A percentile compares a stretch with the other conserved stretches of the same genome.
Evolutionary conservation across 257 asterid genomes (phyloP).

Genomic region (Solanum clarkiae): DNA sequence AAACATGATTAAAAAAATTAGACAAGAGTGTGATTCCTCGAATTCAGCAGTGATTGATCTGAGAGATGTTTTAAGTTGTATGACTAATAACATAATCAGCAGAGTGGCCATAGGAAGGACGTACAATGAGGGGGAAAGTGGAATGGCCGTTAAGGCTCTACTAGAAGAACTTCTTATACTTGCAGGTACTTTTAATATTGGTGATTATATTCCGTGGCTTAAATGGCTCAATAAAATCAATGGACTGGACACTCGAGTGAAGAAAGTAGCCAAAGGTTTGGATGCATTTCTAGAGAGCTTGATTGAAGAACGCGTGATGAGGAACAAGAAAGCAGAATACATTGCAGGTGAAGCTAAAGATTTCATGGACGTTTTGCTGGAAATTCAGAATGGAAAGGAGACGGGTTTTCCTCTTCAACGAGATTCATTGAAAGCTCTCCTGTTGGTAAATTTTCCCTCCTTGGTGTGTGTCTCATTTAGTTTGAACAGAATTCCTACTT

Average conservation of each 20-base stretch:
- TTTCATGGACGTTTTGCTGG: conserved; percentile 32
- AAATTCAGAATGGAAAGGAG: too few species aligned
- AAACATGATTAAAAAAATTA: not conserved
- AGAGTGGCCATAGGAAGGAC: conserved; percentile 33
- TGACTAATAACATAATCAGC: conserved; percentile 23
- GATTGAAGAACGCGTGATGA: too few species aligned
- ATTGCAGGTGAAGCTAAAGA: not conserved
- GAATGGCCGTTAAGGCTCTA: too few species aligned
- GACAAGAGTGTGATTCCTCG: not conserved
- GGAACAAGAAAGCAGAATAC: not conserved
- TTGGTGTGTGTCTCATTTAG: too few species aligned
- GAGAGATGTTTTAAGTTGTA: conserved; percentile 1
- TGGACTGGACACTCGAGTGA: conserved; percentile 14
- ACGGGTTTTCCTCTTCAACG: conserved; percentile 11
- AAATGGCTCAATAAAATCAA: conserved; percentile 14
- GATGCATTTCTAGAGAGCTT: conserved; percentile 23
- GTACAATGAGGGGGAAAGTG: conserved; percentile 10
- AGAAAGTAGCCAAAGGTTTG: conserved; percentile 5
- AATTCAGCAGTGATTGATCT: conserved; percentile 15
- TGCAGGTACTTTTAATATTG: conserved; percentile 7
- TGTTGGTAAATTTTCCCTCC: too few species aligned
- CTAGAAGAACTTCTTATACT: not conserved
- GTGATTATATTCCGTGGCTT: conserved; percentile 34
- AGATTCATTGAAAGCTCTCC: conserved; percentile 17
- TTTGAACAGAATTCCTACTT: not conserved